Base-by-base conservation (phyloP, 1,284 basidiomycete genomes). In the Trametes pubescens region DNA sequence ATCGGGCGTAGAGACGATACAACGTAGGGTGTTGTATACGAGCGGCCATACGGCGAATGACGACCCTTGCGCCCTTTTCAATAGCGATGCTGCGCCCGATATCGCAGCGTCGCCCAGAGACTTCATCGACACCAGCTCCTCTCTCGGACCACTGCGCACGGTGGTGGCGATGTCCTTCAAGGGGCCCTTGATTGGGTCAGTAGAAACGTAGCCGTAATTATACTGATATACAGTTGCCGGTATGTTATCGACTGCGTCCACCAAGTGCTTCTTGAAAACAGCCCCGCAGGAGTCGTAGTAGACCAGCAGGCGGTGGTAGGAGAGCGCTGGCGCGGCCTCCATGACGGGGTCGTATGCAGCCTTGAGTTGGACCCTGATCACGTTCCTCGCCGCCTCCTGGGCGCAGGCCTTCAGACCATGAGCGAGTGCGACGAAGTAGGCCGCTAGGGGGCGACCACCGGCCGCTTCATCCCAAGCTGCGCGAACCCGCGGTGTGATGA, bases 291-390 rank as follows among this genome's bases (percentile, higher is more conserved):
- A 1, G 21, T 56, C 32, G 52, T 51, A 35, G 43, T 61, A 64
- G 4, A 14, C 9, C 24, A 61, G 14, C 14, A 63, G 40, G 10
- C 57, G 61, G 34, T 43, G 46, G 34, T 61, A 60, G 11, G 59
- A 21, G 18, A 54, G 51, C 22, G 51, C 58, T 1, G 61, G 55
- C 9, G 38, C 18, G 1, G 38, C 38, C 11, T 63, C 61, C 61
- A 61, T 61, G 44, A 48, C 48, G 32, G 29, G 35, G 18, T 47
- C 24, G 47, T 65, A 61, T 10, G 22, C 32, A 18, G 18, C 13
- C 6, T 24, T 18, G 26, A 13, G 32, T 13, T 32, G 52, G 6
- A 8, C 9, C 4, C 11, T 24, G 7, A 29, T 14, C 24, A 29
- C 11, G 1, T 2, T 14, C 10, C 14, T 48, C 24, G 40, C 53